Percentiles rank a stretch among this genome's conserved stretches.
Evolutionary conservation across 2,329 filamentous ascomycete species (phyloP).

Genomic region (Phyllosticta paracitricarpa): DNA sequence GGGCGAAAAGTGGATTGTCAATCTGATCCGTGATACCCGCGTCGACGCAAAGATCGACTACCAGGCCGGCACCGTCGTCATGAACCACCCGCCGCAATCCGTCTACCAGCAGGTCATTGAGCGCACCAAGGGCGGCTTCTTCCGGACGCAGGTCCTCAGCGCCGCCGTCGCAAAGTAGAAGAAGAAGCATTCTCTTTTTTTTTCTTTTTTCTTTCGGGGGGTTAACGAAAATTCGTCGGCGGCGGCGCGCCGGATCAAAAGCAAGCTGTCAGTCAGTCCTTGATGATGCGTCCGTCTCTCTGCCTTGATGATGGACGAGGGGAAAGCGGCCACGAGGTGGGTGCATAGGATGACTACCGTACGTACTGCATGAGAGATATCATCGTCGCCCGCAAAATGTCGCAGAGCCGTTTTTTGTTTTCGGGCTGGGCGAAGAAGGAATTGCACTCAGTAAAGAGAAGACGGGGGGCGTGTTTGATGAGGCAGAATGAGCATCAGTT

Average conservation of each 20-base stretch:
- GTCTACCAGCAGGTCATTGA: conserved; percentile 99
- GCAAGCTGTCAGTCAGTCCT: background rate
- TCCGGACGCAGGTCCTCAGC: conserved; percentile 89
- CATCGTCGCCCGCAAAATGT: no score
- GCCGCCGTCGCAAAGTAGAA: conserved; percentile 40
- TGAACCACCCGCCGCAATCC: conserved; percentile 98
- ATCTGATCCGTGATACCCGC: conserved; percentile 93
- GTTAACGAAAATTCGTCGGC: background rate
- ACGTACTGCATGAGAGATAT: no score
- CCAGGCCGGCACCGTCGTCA: conserved; percentile 94
- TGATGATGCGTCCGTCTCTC: no score
- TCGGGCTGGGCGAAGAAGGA: no score
- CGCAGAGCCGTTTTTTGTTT: no score
- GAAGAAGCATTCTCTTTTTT: background rate
- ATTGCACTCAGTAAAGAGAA: no score
- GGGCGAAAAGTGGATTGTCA: conserved; percentile 99
- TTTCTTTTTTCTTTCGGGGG: background rate
- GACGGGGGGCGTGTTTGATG: background rate
- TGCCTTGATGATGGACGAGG: no score
- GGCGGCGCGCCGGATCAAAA: background rate
- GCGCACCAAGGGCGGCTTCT: conserved; percentile 97
- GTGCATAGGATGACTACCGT: no score
- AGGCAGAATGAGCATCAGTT: background rate
- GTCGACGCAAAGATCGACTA: conserved; percentile 99
- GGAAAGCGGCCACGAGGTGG: no score